Conservation (phyloP, 768 basidiomycete genomes). For the Tricholomella constricta region DNA sequence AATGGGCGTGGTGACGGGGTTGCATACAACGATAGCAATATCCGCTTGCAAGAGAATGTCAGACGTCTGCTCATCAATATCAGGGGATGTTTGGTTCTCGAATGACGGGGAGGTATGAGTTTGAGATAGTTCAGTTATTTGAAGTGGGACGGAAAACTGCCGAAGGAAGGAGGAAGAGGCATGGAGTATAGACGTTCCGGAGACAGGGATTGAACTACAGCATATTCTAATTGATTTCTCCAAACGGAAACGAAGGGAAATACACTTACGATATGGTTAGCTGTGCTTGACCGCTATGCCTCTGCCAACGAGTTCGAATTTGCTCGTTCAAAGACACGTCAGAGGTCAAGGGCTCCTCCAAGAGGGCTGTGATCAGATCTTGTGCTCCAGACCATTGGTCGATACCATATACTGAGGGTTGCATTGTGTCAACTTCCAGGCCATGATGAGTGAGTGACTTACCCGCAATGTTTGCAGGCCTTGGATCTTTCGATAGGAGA, state of each 20-base stretch:
- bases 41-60: slow-evolving; percentile 47
- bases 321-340: slow-evolving; percentile 42
- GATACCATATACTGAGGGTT: slow-evolving; percentile 54
- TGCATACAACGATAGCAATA: slow-evolving; percentile 63
- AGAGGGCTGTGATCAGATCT: slow-evolving; percentile 67
- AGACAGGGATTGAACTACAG: slow-evolving; percentile 6
- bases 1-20: slow-evolving; percentile 57
- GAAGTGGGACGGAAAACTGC: slow-evolving; percentile 53
- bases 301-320: slow-evolving; percentile 54
- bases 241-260: slow-evolving; percentile 36
- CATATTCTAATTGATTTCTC: slow-evolving; percentile 15
- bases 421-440: not conserved
- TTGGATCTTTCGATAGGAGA: slow-evolving; percentile 30
- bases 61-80: slow-evolving; percentile 9
- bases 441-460: slow-evolving; percentile 21
- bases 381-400: slow-evolving; percentile 55
- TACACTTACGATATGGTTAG: slow-evolving; percentile 41
- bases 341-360: slow-evolving; percentile 71
- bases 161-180: slow-evolving; percentile 55
- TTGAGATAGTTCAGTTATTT: slow-evolving; percentile 45
- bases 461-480: slow-evolving; percentile 52
- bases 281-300: slow-evolving; percentile 19
- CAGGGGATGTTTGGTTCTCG: slow-evolving; percentile 1
- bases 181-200: slow-evolving; percentile 24
- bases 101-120: slow-evolving; percentile 17